phyloP scores from a whole-genome alignment of 805 yeast genomes.

The Kodamaea neixiangensis region DNA sequence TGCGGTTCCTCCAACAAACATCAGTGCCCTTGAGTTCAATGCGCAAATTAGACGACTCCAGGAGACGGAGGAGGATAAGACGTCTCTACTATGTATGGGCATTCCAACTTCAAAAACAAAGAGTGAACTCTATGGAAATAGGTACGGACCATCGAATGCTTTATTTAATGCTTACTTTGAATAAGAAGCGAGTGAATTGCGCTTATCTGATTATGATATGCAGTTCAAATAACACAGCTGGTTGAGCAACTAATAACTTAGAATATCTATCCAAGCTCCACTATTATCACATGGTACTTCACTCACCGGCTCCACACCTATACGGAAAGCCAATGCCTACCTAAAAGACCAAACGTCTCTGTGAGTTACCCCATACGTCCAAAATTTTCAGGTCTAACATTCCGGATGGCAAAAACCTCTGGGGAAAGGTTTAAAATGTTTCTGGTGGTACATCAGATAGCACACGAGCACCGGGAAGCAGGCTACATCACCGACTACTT shows the following conservation, averaged over 20 bases:
- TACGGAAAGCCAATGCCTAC: not conserved
- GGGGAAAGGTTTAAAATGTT: not conserved
- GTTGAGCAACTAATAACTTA: too few relatives aligned
- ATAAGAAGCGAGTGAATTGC: too few relatives aligned
- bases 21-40: not conserved
- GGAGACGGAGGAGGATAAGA: not conserved
- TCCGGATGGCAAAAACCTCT: not conserved
- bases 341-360: not conserved
- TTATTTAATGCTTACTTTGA: not conserved
- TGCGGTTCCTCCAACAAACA: not conserved
- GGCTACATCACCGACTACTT: too few relatives aligned
- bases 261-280: not conserved
- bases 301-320: not conserved
- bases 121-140: conserved; percentile 1
- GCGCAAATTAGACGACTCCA: not conserved
- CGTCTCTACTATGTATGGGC: not conserved
- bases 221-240: too few relatives aligned
- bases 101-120: not conserved
- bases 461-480: not conserved
- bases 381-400: not conserved
- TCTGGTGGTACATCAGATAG: not conserved
- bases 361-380: not conserved
- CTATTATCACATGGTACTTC: not conserved
- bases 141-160: not conserved
- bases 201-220: too few relatives aligned